phyloP scores from a whole-genome alignment of 2,329 filamentous ascomycete genomes.

The Salinomyces thailandicus region DNA sequence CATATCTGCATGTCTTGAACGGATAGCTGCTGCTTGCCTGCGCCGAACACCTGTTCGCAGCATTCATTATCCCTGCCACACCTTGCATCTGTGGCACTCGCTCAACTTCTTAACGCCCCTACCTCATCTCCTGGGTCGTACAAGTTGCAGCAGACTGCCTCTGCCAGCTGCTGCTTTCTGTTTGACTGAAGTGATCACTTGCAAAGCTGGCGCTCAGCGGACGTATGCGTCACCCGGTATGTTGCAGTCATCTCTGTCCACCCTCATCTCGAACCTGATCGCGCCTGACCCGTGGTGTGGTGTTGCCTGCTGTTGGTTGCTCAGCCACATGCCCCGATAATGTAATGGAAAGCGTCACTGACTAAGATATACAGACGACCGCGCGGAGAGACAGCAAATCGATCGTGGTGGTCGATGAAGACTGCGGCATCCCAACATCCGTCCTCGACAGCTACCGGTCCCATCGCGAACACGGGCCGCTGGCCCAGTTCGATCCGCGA shows the following conservation, averaged over 20 bases:
- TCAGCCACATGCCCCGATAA: conserved; percentile 9
- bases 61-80: conserved; percentile 9
- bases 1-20: conserved; percentile 25
- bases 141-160: conserved; percentile 25
- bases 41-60: conserved; percentile 7
- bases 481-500: conserved; percentile 38
- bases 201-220: conserved; percentile 21
- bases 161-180: conserved; percentile 11
- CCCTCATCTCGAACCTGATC: conserved; percentile 6
- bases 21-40: conserved; percentile 23
- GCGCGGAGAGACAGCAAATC: conserved; percentile 22
- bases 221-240: conserved; percentile 27
- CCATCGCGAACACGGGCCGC: conserved; percentile 40
- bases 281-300: conserved; percentile 2
- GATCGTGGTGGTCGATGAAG: conserved; percentile 26
- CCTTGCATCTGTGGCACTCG: conserved; percentile 12
- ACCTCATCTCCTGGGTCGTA: conserved; percentile 22
- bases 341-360: too few relatives aligned
- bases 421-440: conserved; percentile 24
- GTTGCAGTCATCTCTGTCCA: conserved; percentile 11
- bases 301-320: conserved; percentile 10
- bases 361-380: conserved; percentile 10
- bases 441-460: conserved; percentile 22
- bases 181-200: conserved; percentile 17
- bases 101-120: conserved; percentile 14